Evolutionary conservation across 805 yeast genomes (phyloP).

Genomic region (Naumovozyma baii): DNA sequence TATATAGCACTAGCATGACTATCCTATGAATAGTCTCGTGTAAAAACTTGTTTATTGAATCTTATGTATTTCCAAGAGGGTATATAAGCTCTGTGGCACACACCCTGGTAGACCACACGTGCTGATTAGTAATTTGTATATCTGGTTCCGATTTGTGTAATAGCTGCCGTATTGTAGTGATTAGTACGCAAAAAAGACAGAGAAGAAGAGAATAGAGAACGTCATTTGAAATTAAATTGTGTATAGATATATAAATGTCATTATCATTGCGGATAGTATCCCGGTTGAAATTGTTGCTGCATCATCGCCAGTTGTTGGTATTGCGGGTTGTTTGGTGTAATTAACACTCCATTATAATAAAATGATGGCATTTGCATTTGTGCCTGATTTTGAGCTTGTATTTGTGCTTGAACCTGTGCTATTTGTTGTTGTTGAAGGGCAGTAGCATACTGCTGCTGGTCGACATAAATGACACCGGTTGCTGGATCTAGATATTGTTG

Average conservation of each 20-base stretch:
- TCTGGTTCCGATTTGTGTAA: no score
- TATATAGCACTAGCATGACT: no score
- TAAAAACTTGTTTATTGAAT: no score
- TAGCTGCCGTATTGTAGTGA: no score
- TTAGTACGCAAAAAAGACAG: no score
- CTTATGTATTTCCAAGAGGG: no score
- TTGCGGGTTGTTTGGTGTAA: slow-evolving; percentile 23
- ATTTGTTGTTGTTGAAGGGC: slow-evolving; percentile 13
- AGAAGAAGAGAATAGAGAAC: no score
- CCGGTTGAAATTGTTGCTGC: slow-evolving; percentile 10
- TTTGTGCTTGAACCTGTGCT: slow-evolving; percentile 10
- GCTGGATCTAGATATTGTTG: slow-evolving; percentile 65
- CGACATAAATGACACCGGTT: slow-evolving; percentile 62
- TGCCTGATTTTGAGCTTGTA: slow-evolving; percentile 12
- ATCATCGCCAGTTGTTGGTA: slow-evolving; percentile 20
- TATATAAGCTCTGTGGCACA: no score
- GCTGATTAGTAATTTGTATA: no score
- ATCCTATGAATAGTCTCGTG: no score
- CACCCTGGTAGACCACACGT: no score
- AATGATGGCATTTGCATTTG: slow-evolving; percentile 10
- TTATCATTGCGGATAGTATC: slow-evolving; percentile 3
- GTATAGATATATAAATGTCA: slow-evolving; percentile 1
- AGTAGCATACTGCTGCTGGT: slow-evolving; percentile 46
- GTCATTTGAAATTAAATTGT: no score
- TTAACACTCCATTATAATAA: slow-evolving; percentile 22